phyloP scores from a whole-genome alignment of 2,329 filamentous ascomycete species.

The Aureobasidium leucospermi region DNA sequence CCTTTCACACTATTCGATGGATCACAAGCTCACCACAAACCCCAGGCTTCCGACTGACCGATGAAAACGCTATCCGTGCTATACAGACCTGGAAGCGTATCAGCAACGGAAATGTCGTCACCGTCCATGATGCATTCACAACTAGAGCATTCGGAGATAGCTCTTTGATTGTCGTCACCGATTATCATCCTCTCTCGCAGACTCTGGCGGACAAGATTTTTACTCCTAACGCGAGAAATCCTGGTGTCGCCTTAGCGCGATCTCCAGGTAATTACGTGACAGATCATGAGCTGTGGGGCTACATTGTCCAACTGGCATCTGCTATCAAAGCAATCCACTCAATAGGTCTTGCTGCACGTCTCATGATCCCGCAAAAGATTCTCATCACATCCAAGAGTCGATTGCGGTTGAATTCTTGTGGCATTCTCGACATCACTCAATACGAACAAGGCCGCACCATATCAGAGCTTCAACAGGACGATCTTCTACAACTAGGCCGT shows the following conservation, averaged over 20 bases:
- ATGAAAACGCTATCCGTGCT: conserved; percentile 77
- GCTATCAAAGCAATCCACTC: conserved; percentile 81
- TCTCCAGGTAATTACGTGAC: conserved; percentile 40
- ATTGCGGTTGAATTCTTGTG: conserved; percentile 79
- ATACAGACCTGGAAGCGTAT: conserved; percentile 88
- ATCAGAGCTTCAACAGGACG: conserved; percentile 76
- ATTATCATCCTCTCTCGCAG: conserved; percentile 86
- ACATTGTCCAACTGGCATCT: conserved; percentile 84
- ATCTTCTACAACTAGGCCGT: conserved; percentile 76
- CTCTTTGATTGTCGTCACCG: conserved; percentile 87
- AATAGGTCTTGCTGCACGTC: conserved; percentile 72
- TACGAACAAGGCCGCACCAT: conserved; percentile 64
- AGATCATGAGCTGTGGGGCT: conserved; percentile 80
- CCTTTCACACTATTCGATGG: neutral
- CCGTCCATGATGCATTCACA: conserved; percentile 86
- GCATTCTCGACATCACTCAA: conserved; percentile 81
- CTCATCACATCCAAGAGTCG: conserved; percentile 85
- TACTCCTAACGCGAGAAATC: conserved; percentile 23
- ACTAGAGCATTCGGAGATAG: conserved; percentile 89
- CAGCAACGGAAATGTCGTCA: conserved; percentile 72
- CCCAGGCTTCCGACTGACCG: conserved; percentile 73
- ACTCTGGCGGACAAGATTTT: conserved; percentile 82
- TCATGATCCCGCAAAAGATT: conserved; percentile 82
- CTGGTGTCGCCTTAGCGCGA: conserved; percentile 4
- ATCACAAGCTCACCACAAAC: neutral